Conservation (phyloP, 169 alveolate genomes). For the Cyclospora cayetanensis region DNA sequence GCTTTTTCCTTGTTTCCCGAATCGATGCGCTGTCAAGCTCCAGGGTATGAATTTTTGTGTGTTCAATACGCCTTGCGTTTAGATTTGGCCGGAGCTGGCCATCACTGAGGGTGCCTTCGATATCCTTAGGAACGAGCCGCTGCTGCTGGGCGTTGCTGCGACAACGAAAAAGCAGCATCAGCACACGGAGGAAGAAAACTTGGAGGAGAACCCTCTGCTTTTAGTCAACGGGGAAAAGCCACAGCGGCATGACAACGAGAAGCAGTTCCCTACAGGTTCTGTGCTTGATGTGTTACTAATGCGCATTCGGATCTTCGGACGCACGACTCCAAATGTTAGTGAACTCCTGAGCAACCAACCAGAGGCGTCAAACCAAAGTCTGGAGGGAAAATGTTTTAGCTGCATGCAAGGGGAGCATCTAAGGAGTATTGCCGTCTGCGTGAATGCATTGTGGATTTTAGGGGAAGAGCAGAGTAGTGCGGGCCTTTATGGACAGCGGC, state of each 20-base stretch:
- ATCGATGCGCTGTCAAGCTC: no score
- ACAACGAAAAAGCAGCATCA: not conserved
- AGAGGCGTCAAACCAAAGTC: not conserved
- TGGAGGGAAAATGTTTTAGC: not conserved
- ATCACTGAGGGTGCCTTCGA: constrained; percentile 36
- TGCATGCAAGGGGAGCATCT: not conserved
- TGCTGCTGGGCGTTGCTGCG: not conserved
- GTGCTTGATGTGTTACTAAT: constrained; percentile 16
- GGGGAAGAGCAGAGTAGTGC: constrained; percentile 56
- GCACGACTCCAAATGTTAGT: constrained; percentile 66
- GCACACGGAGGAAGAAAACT: not conserved
- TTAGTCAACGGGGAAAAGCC: not conserved
- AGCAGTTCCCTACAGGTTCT: not conserved
- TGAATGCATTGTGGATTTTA: not conserved
- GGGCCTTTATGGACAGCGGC: constrained; percentile 31
- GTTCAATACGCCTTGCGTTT: no score
- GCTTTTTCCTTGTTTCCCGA: no score
- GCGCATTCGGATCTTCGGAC: constrained; percentile 60
- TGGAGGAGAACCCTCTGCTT: no score
- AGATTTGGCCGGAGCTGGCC: constrained; percentile 51
- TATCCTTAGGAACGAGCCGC: constrained; percentile 11
- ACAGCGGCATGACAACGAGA: not conserved
- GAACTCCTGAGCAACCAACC: not conserved
- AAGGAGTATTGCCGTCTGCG: not conserved
- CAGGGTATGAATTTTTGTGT: no score